Evolutionary conservation across 495 filamentous ascomycete genomes (phyloP).

Genomic region (Daldinia grandis): DNA sequence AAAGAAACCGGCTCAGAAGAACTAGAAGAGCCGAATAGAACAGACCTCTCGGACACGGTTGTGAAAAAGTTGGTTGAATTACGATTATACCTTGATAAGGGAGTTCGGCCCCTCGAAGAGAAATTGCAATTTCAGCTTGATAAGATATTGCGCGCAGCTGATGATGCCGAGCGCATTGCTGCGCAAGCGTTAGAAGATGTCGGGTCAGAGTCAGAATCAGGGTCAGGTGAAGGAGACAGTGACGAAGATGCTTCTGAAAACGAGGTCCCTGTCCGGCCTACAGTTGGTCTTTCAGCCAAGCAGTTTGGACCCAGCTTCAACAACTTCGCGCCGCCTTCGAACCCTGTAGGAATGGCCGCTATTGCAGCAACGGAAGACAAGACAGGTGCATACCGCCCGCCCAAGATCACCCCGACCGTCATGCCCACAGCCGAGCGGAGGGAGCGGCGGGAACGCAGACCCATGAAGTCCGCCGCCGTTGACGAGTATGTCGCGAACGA

Average conservation of each 20-base stretch:
- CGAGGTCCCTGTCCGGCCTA: constrained; percentile 57
- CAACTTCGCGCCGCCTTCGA: constrained; percentile 53
- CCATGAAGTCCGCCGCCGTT: constrained; percentile 74
- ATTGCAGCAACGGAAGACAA: constrained; percentile 45
- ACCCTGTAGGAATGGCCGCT: constrained; percentile 49
- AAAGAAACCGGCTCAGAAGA: constrained; percentile 47
- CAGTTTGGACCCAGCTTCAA: constrained; percentile 70
- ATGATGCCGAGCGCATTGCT: constrained; percentile 67
- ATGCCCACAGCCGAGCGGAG: constrained; percentile 69
- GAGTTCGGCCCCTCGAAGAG: constrained; percentile 86
- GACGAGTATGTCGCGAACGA: constrained; percentile 88
- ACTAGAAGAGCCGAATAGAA: constrained; percentile 8
- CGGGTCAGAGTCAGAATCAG: constrained; percentile 48
- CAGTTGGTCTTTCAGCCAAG: constrained; percentile 57
- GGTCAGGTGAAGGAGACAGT: constrained; percentile 51
- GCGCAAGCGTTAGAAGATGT: constrained; percentile 47
- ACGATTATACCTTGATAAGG: constrained; percentile 87
- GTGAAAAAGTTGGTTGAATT: constrained; percentile 86
- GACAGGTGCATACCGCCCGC: constrained; percentile 80
- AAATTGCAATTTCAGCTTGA: constrained; percentile 88
- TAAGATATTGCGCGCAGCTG: constrained; percentile 86
- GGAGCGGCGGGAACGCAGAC: constrained; percentile 63
- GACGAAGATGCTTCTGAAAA: constrained; percentile 47
- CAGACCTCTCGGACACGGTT: constrained; percentile 55
- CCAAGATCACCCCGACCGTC: constrained; percentile 79